A percentile compares a stretch with the other conserved stretches of the same genome.
These are phyloP conservation scores for Crithidia acanthocephali DNA, from an alignment of 208 protist species.

Conservation along the genomic window DNA sequence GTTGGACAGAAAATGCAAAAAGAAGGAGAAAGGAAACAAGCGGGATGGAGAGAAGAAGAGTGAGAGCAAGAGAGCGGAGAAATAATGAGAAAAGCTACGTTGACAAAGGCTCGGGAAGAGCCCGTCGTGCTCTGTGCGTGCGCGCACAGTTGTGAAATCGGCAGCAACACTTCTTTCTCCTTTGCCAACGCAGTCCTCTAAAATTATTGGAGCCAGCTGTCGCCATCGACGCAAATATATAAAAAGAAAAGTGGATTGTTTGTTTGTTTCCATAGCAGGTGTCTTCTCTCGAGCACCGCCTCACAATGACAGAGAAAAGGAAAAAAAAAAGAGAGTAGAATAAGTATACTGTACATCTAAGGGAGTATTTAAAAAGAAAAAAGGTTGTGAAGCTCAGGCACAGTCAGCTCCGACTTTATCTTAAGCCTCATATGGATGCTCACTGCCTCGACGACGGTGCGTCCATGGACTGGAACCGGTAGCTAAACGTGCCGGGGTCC, in stretches of 20 bases:
- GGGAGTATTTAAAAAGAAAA: background rate
- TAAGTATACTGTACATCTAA: slow-evolving; percentile 7
- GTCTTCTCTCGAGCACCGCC: background rate
- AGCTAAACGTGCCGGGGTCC: slow-evolving; percentile 67
- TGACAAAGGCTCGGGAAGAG: too few species aligned
- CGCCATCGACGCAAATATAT: too few species aligned
- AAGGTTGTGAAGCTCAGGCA: too few species aligned
- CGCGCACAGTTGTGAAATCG: too few species aligned
- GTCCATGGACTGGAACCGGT: slow-evolving; percentile 51
- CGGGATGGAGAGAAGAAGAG: background rate
- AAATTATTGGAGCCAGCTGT: too few species aligned
- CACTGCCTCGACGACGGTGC: background rate
- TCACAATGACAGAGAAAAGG: background rate
- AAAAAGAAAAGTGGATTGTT: background rate
- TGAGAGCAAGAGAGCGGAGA: too few species aligned
- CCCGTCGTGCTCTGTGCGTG: too few species aligned
- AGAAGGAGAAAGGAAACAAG: background rate
- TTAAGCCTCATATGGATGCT: too few species aligned
- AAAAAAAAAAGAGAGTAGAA: background rate
- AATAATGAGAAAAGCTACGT: too few species aligned
- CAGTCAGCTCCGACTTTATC: background rate
- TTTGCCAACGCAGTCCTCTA: too few species aligned
- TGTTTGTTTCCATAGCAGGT: too few species aligned
- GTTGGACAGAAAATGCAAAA: background rate
- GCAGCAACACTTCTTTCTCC: too few species aligned